Evolutionary conservation across 345 rosid species (phyloP).

Genomic region (Aegle marmelos): DNA sequence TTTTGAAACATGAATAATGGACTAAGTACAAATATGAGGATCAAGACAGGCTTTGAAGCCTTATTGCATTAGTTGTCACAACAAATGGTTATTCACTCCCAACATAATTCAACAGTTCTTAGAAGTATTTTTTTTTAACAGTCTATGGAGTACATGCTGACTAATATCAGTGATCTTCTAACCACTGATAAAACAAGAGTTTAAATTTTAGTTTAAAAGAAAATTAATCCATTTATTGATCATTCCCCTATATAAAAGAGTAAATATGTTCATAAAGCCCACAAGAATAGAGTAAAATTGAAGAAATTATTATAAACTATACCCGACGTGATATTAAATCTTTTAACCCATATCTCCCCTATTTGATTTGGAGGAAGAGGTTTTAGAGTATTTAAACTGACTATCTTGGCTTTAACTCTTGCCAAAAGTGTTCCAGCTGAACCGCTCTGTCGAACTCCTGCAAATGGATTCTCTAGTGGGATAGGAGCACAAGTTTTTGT

Average conservation of each 20-base stretch:
- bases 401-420: slow-evolving; percentile 70
- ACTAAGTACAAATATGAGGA: not conserved
- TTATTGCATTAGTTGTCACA: not conserved
- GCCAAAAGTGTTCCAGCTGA: slow-evolving; percentile 71
- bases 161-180: not conserved
- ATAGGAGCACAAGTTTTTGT: slow-evolving; percentile 75
- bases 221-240: not conserved
- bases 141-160: not conserved
- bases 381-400: slow-evolving; percentile 55
- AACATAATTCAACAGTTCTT: not conserved
- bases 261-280: not conserved
- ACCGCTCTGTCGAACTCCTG: slow-evolving; percentile 51
- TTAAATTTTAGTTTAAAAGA: not conserved
- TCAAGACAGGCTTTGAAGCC: not conserved
- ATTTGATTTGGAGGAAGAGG: slow-evolving; percentile 71
- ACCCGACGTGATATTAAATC: slow-evolving; percentile 94
- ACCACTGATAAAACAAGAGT: not conserved
- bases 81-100: not conserved
- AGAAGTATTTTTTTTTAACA: not conserved
- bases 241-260: not conserved
- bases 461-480: slow-evolving; percentile 51
- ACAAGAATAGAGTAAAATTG: not conserved
- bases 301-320: slow-evolving; percentile 1
- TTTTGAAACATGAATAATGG: not conserved
- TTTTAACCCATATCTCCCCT: slow-evolving; percentile 91